Conservation (phyloP, 495 filamentous ascomycete genomes). For the Bryoglossum gracile region DNA sequence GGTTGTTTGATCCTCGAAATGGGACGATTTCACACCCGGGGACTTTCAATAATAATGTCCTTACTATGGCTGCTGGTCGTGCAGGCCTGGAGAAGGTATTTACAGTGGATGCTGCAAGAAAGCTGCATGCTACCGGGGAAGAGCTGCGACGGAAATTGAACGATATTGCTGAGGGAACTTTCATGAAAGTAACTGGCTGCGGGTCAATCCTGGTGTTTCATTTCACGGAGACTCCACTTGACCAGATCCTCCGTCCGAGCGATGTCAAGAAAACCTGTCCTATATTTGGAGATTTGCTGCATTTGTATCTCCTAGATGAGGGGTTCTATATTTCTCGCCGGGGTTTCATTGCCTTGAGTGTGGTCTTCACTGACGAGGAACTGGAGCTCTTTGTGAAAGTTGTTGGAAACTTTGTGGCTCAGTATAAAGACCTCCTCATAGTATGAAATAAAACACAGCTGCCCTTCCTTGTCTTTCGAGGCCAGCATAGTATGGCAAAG, state of each 20-base stretch:
- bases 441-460: too few species aligned
- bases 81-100: constrained; percentile 37
- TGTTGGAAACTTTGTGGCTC: constrained; percentile 16
- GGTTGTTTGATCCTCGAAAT: constrained; percentile 38
- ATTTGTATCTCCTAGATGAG: constrained; percentile 32
- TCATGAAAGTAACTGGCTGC: neutral
- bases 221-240: neutral
- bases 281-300: constrained; percentile 33
- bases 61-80: constrained; percentile 50
- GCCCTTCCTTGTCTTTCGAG: too few species aligned
- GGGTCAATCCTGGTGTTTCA: too few species aligned
- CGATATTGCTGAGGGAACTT: neutral
- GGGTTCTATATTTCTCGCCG: constrained; percentile 27
- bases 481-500: too few species aligned
- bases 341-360: constrained; percentile 27
- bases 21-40: constrained; percentile 44
- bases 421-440: neutral
- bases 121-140: constrained; percentile 33
- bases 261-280: neutral
- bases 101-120: constrained; percentile 36
- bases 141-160: constrained; percentile 27
- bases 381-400: constrained; percentile 17
- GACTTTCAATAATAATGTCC: constrained; percentile 62
- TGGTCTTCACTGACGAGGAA: constrained; percentile 17
- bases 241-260: neutral